Evolutionary conservation across 768 basidiomycete species (phyloP), one percentile per base, ranked within the genome.

Genomic region (Kwoniella dendrophila): DNA sequence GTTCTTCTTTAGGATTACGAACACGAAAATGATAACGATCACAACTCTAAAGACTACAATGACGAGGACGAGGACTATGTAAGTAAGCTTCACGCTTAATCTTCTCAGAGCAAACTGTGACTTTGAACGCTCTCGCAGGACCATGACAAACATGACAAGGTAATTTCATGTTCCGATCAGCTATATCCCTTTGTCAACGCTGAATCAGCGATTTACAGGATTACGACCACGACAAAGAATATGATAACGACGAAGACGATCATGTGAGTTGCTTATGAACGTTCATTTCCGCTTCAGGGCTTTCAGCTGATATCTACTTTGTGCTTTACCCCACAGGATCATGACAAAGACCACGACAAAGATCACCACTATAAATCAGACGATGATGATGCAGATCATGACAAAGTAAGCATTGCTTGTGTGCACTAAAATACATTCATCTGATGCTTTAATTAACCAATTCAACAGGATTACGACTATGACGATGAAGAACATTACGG

Each of bases 201-300:
- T 45, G 44, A 45, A 10, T 7, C 22, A 24, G 44, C n/a, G 18
- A 16, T 50, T 10, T 3, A 32, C n/a, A 52, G 50, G 50, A 52
- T 22, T 34, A 52, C 30, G 50, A 52, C 26, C 54, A 56, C 34
- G 55, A 47, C 20, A 44, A 47, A n/a, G 24, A 56, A 5, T 22
- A 56, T 22, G 40, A 43, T 10, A 41, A 24, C 10, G 30, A 29
- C 20, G 18, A 38, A 11, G 38, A 56, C 40, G 11, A 56, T 26
- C 10, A 56, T 32, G 55, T 56, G 36, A 38, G 29, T 43, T 10
- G 45, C 36, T 22, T 14, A 53, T n/a, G 52, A 53, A 38, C 20
- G 8, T 3, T 11, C 34, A 53, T n/a, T 3, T 24, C 52, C 36
- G 40, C 24, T 33, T 53, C 20, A 53, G 34, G n/a, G 14, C 11